phyloP scores from a whole-genome alignment of 1,284 basidiomycete species.

The Rhodotorula sp. region DNA sequence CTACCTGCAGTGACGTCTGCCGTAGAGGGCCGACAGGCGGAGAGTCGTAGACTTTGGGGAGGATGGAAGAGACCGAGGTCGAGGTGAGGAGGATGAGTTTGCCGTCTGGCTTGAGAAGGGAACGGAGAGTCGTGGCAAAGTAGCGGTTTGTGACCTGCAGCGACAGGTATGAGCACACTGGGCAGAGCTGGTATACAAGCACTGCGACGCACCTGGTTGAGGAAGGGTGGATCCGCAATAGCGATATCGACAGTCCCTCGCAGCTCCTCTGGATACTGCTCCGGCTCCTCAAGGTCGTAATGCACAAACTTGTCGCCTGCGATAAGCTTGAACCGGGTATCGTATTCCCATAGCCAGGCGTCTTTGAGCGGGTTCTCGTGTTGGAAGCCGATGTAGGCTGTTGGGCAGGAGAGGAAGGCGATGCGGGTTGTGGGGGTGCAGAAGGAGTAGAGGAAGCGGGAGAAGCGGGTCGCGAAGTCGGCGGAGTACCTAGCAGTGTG shows the following conservation, averaged over 20 bases:
- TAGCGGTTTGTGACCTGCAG: constrained; percentile 43
- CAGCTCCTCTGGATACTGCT: constrained; percentile 37
- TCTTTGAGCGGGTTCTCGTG: constrained; percentile 40
- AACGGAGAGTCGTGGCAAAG: constrained; percentile 37
- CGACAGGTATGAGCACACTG: no score
- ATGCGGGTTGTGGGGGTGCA: constrained; percentile 34
- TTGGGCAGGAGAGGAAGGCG: constrained; percentile 49
- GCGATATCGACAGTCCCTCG: constrained; percentile 45
- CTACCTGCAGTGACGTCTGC: constrained; percentile 25
- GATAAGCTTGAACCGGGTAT: constrained; percentile 46
- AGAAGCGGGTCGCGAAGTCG: constrained; percentile 39
- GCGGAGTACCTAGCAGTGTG: constrained; percentile 44
- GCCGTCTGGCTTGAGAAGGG: constrained; percentile 40
- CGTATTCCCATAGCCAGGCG: constrained; percentile 47
- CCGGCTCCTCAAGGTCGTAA: constrained; percentile 48
- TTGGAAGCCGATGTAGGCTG: constrained; percentile 48
- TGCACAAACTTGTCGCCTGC: constrained; percentile 43
- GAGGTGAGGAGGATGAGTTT: constrained; percentile 44
- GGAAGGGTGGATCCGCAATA: constrained; percentile 47
- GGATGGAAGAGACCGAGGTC: constrained; percentile 36
- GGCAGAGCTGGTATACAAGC: no score
- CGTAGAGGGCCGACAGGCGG: constrained; percentile 27
- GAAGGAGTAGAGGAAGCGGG: constrained; percentile 37
- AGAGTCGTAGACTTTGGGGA: constrained; percentile 29
- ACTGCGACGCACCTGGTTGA: constrained; percentile 43